Evolutionary conservation across 345 rosid species (phyloP), one percentile per base, ranked within the genome.

Genomic region (Acer campestre): DNA sequence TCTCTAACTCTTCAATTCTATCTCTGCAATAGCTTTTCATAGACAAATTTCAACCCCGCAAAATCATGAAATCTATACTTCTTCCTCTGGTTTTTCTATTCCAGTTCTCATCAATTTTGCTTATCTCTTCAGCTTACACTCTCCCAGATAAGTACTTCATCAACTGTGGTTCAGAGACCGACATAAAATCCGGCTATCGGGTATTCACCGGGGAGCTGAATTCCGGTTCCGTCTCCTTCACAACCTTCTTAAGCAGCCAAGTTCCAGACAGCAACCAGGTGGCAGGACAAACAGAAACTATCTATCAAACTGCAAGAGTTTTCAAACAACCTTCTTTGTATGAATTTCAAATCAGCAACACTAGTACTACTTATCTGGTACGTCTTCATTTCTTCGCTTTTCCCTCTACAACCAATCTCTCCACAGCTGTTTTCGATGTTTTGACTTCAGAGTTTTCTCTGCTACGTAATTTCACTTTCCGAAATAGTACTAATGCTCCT

Each of bases 261-360:
- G 42, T 48, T 69, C 11, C 0, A 48, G 18, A 48, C 76, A 65
- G 58, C 70, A 68, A 18, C 23, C 67, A 59, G 53, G 29, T 64
- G 67, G 6, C 68, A 22, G 14, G 58, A 53, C n/a, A 25, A 7
- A 2, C 63, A 0, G 23, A 56, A 0, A 29, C 35, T 14, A 80
- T 91, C 44, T 84, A 93, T 71, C 64, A 72, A 10, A 84, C 94
- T 13, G 92, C 86, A 23, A 91, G 92, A 70, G 73, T 86, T 49
- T 90, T 85, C 86, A 46, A 40, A 16, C 55, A 42, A 25, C 23
- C 42, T 7, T 74, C 94, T 46, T 64, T 31, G 8, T 91, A 88
- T 79, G 74, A 20, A 53, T 67, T 93, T 61, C 7, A 73, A 10
- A 77, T 85, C 44, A 58, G 61, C 76, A 27, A 53, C 3, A 3